phyloP scores from a whole-genome alignment of 2,329 filamentous ascomycete genomes.

The Aspergillus spinulosporus region DNA sequence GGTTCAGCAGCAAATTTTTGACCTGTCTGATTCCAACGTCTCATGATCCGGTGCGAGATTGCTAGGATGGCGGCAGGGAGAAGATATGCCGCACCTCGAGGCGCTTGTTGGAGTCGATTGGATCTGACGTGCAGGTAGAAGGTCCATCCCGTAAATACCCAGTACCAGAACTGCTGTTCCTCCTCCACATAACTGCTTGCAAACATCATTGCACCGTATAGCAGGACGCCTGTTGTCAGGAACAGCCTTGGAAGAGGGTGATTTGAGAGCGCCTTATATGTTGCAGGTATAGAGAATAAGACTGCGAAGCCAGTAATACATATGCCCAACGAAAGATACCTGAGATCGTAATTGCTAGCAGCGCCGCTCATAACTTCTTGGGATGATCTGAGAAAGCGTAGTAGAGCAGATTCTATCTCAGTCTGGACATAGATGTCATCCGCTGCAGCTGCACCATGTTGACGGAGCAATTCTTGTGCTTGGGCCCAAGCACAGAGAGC shows the following conservation, averaged over 20 bases:
- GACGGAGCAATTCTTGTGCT: slow-evolving; percentile 26
- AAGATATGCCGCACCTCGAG: slow-evolving; percentile 3
- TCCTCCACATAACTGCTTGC: slow-evolving; percentile 97
- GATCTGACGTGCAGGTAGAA: slow-evolving; percentile 49
- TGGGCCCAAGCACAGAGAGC: slow-evolving; percentile 70
- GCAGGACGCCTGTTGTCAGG: slow-evolving; percentile 55
- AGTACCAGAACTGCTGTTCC: slow-evolving; percentile 99
- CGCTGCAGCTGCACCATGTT: slow-evolving; percentile 10
- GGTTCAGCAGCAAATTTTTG: slow-evolving; percentile 92
- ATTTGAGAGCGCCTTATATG: slow-evolving; percentile 31
- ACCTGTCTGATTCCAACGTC: slow-evolving; percentile 94
- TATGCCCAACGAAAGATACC: slow-evolving; percentile 43
- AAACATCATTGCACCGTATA: slow-evolving; percentile 91
- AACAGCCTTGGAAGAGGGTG: slow-evolving; percentile 33
- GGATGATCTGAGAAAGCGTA: slow-evolving; percentile 66
- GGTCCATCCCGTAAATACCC: slow-evolving; percentile 60
- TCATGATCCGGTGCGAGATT: slow-evolving; percentile 63
- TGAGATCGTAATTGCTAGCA: slow-evolving; percentile 86
- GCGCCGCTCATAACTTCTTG: slow-evolving; percentile 83
- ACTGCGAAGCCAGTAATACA: slow-evolving; percentile 46
- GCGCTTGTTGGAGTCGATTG: slow-evolving; percentile 11
- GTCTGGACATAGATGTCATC: slow-evolving; percentile 3
- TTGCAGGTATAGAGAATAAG: slow-evolving; percentile 35
- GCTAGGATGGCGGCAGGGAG: slow-evolving; percentile 53
- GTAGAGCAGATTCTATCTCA: slow-evolving; percentile 29